Evolutionary conservation across 441 rosid species (phyloP).

Genomic region (Geranium incanum): DNA sequence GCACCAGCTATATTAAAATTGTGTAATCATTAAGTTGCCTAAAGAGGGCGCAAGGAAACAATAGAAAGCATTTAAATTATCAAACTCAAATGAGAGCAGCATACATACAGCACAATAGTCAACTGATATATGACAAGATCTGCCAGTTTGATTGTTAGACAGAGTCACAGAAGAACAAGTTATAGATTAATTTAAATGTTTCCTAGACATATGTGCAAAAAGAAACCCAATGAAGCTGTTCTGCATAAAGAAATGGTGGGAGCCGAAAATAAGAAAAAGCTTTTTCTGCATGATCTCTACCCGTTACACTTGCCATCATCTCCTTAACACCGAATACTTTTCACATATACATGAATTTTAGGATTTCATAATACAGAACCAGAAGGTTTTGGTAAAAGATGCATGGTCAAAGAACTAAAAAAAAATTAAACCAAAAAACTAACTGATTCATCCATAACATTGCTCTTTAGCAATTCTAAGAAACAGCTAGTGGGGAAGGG

Average conservation of each 20-base stretch:
- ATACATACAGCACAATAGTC: neutral
- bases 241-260: neutral
- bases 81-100: neutral
- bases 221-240: neutral
- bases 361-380: neutral
- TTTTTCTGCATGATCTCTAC: neutral
- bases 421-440: neutral
- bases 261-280: neutral
- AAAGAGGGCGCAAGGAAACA: neutral
- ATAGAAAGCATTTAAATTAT: neutral
- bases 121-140: conserved; percentile 1
- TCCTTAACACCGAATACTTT: neutral
- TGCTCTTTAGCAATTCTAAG: neutral
- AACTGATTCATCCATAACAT: neutral
- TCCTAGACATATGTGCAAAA: neutral
- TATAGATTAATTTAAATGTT: neutral
- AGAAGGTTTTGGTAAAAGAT: neutral
- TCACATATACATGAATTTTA: neutral
- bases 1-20: neutral
- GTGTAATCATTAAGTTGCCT: neutral
- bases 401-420: neutral
- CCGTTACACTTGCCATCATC: neutral
- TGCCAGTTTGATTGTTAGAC: neutral
- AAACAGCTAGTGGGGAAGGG: neutral
- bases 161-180: neutral